Evolutionary conservation across 495 filamentous ascomycete species (phyloP), one percentile per base, ranked within the genome.

Genomic region (Podospora tetraspora): DNA sequence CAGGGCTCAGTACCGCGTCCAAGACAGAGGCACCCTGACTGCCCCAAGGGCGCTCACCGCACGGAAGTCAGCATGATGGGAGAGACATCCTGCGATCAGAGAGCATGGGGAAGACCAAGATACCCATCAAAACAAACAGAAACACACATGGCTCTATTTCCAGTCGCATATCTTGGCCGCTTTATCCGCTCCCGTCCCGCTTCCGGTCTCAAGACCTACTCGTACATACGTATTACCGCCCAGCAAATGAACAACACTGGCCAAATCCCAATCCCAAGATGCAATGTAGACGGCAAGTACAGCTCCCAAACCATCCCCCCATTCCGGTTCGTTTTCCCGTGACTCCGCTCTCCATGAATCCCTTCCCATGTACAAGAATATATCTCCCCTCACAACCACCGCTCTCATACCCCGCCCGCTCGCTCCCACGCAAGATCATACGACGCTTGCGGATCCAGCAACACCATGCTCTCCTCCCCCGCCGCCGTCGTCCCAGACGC

Each of bases 371-470:
- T 29, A 27, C 43, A 34, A 27, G 25, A 56, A 57, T 43, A 16
- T 43, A 24, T 2, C 1, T 19, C 24, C 59, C 59, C 9, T 29
- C 59, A 29, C 58, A 16, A 60, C 25, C 68, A n/a, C 16, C 16
- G 13, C 13, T 6, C 43, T 52, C 43, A 52, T 52, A n/a, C 34
- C 21, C 70, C 67, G 59, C 69, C 77, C 9, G 88, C 88, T 71
- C 83, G 85, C 61, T 83, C 86, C 89, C 89, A 92, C n/a, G 87
- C 87, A 62, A 78, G 84, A 73, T 90, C 89, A 69, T 89, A 87
- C 30, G 81, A 82, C 57, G 77, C 78, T 62, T 82, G 77, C 43
- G 77, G 71, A 12, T 73, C 78, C 5, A 84, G 75, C 43, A 84
- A 68, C 10, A 83, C 81, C 24, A 83, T 57, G 66, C 82, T 85